Evolutionary conservation across 176 grass and related monocot genomes (phyloP), one percentile per base, ranked within the genome.

Genomic region (Aegilops umbellulata): DNA sequence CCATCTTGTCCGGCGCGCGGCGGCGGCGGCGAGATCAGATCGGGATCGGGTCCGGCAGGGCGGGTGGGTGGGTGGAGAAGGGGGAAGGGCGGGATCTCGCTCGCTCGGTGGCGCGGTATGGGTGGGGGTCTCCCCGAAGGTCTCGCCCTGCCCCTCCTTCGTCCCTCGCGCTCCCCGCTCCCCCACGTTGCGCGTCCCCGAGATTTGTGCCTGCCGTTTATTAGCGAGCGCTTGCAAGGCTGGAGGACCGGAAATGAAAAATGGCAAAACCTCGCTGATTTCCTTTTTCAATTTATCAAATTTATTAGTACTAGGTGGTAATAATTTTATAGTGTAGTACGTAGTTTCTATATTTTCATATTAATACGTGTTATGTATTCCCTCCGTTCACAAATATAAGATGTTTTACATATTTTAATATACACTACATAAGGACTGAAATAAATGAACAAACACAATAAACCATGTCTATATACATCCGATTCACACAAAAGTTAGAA

Each of bases 161-260:
- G 46, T 61, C 65, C 15, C 47, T 83, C 29, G 67, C 88, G 78
- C 88, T 84, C 78, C 76, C 84, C 76, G 53, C 76, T 65, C 30
- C 66, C 65, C 41, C 84, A 76, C 32, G 61, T 32, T 80, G 75
- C 81, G 65, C 82, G 77, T 60, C 15, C 65, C 85, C 80, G 89
- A 87, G 85, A 87, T 69, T 68, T 61, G 26, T 84, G 89, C 81
- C 85, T 22, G 60, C 89, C 80, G 89, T 87, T 84, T 91, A 87
- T 80, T 84, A 67, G 67, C 58, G 26, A 74, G 53, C 65, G 32
- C 84, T 71, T 62, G 84, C 74, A 83, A 72, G 66, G 36, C 30
- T 46, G 32, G 53, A 34, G 64, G 83, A 55, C 47, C 11, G 20
- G 3, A 15, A 23, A 23, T 9, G 62, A 25, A 8, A 4, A 53